A percentile compares a stretch with the other conserved stretches of the same genome.
Evolutionary conservation across 2,329 filamentous ascomycete species (phyloP).

Genomic region (Emericellopsis atlantica): DNA sequence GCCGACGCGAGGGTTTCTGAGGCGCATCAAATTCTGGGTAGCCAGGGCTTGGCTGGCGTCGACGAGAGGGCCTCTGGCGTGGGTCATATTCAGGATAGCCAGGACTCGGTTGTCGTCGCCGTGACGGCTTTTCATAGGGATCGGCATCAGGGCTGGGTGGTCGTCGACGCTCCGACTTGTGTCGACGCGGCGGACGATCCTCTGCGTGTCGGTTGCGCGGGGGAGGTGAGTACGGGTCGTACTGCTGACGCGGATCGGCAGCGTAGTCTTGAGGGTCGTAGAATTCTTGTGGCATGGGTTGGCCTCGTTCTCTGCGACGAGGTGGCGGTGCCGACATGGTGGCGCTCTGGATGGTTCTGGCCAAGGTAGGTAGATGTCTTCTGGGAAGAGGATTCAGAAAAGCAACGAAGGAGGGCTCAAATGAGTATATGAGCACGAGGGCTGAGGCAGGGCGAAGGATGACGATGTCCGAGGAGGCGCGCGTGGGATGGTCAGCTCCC

Average conservation of each 20-base stretch:
- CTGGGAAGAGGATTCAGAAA: too few relatives aligned
- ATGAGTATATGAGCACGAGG: too few relatives aligned
- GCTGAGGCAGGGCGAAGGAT: too few relatives aligned
- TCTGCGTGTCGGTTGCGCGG: background rate
- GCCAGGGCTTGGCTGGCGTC: background rate
- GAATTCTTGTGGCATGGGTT: slow-evolving; percentile 1
- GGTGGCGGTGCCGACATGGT: slow-evolving; percentile 2
- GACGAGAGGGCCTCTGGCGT: background rate
- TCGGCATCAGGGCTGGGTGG: slow-evolving; percentile 6
- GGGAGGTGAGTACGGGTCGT: slow-evolving; percentile 1
- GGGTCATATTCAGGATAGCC: too few relatives aligned
- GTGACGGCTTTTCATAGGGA: slow-evolving; percentile 4
- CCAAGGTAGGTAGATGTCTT: background rate
- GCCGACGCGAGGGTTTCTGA: background rate
- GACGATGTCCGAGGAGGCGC: too few relatives aligned
- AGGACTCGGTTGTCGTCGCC: slow-evolving; percentile 2
- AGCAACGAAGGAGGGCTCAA: too few relatives aligned
- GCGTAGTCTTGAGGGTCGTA: background rate
- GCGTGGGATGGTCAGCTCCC: too few relatives aligned
- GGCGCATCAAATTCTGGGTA: background rate
- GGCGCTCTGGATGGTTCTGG: background rate
- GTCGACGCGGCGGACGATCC: slow-evolving; percentile 7
- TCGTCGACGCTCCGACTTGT: slow-evolving; percentile 10
- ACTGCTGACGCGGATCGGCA: background rate
- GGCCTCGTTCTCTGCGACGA: background rate